phyloP scores from a whole-genome alignment of 108 stramenopile genomes.

The Skeletonema grethae region DNA sequence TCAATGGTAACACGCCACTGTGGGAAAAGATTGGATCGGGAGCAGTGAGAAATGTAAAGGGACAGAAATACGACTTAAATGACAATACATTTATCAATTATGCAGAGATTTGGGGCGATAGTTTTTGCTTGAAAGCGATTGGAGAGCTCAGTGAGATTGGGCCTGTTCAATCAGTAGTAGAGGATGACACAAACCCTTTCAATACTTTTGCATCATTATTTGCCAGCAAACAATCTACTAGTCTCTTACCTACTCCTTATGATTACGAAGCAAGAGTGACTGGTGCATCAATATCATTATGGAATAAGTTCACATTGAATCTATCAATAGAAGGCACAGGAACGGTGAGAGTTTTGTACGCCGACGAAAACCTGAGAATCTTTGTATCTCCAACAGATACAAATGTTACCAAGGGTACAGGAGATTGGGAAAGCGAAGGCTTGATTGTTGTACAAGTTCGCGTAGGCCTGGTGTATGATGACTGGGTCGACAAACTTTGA shows the following conservation, averaged over 20 bases:
- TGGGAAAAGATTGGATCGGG: slow-evolving; percentile 38
- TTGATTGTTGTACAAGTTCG: slow-evolving; percentile 46
- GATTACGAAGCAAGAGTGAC: slow-evolving; percentile 43
- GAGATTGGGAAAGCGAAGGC: slow-evolving; percentile 40
- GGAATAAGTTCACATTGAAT: slow-evolving; percentile 19
- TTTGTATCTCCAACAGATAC: slow-evolving; percentile 42
- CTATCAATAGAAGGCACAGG: slow-evolving; percentile 36
- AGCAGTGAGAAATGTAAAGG: slow-evolving; percentile 31
- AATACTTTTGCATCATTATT: slow-evolving; percentile 22
- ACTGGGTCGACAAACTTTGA: slow-evolving; percentile 32
- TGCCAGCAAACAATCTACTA: neutral
- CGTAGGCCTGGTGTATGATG: slow-evolving; percentile 35
- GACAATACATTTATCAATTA: slow-evolving; percentile 37
- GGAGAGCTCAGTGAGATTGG: slow-evolving; percentile 23
- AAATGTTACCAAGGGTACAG: slow-evolving; percentile 29
- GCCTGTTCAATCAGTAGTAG: slow-evolving; percentile 2
- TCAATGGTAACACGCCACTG: slow-evolving; percentile 40
- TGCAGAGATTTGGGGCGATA: slow-evolving; percentile 43
- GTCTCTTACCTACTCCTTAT: slow-evolving; percentile 24
- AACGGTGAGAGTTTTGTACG: slow-evolving; percentile 38
- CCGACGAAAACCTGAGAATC: slow-evolving; percentile 34
- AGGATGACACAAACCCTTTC: slow-evolving; percentile 12
- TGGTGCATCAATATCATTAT: slow-evolving; percentile 33
- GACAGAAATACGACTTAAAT: slow-evolving; percentile 30
- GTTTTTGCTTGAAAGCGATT: slow-evolving; percentile 32